Evolutionary conservation across 257 asterid species (phyloP), one percentile per base, ranked within the genome.

Genomic region (Solanum okadae): DNA sequence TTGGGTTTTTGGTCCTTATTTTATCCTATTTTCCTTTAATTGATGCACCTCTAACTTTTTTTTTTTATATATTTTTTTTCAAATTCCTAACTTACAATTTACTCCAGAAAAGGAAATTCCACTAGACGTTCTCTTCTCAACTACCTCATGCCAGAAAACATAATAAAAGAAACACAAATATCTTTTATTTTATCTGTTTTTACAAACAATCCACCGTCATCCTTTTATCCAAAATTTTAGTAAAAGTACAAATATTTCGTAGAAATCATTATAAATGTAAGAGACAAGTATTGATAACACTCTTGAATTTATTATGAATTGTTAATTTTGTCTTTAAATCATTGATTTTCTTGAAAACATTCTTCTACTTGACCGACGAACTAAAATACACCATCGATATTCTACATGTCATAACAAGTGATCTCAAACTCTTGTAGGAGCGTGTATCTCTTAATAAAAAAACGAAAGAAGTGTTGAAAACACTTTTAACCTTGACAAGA

Each of bases 41-140:
- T 81, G 27, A 27, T 81, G 68, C 90, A 83, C 63, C 31, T 86
- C 23, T 29, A 49, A 20, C 34, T 71, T 49, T 67, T 49, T 52
- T 18, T 2, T 2, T 4, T 4, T 1, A 16, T 15, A 49, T 5
- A 5, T 81, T 59, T 85, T 81, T 87, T 82, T 79, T 72, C 88
- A 29, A 81, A 87, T 91, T 86, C 91, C 89, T 42, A 65, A 59
- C 89, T 88, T 90, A 59, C 5, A 85, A 85, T 29, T 49, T 82
- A 81, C 86, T 81, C 68, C 67, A 81, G 68, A 81, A 81, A 81
- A 81, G 29, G 44, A 81, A 49, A 46, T 49, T 81, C 86, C 85
- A 81, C 85, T 81, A 46, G 23, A 46, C 40, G 68, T 29, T 81
- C 49, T 56, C 35, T 56, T 49, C 46, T 27, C 61, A 72, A 63